Evolutionary conservation across 768 basidiomycete species (phyloP).

Genomic region (Brasilioporus rufonigricans): DNA sequence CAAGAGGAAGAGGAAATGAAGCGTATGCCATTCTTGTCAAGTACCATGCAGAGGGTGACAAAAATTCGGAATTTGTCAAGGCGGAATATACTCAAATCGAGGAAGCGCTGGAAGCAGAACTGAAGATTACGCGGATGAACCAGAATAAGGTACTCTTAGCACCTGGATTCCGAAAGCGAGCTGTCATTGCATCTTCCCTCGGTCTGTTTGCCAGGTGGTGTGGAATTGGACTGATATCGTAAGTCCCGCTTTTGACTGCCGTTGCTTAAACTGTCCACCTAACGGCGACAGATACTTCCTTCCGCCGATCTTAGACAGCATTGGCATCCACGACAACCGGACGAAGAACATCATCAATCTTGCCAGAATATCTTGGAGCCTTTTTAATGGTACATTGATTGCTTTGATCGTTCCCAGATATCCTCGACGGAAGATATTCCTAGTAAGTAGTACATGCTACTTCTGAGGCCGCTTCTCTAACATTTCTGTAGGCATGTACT

Average conservation of each 20-base stretch:
- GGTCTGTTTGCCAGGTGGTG: constrained; percentile 15
- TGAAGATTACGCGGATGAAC: background rate
- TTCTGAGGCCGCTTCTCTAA: background rate
- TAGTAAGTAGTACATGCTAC: background rate
- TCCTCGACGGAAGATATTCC: background rate
- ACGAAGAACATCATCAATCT: constrained; percentile 14
- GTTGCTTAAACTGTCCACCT: background rate
- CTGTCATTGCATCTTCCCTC: constrained; percentile 10
- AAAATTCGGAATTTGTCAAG: background rate
- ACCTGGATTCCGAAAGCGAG: constrained; percentile 16
- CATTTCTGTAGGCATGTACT: background rate
- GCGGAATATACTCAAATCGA: constrained; percentile 56
- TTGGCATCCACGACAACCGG: constrained; percentile 9
- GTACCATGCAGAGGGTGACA: constrained; percentile 61
- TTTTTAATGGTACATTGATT: background rate
- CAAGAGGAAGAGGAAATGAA: constrained; percentile 50
- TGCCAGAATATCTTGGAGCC: background rate
- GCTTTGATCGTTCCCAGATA: constrained; percentile 6
- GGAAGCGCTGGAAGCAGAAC: constrained; percentile 42
- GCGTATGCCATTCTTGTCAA: constrained; percentile 48
- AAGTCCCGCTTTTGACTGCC: background rate
- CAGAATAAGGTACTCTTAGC: constrained; percentile 2
- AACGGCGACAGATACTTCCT: background rate
- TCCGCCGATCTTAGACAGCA: constrained; percentile 1
- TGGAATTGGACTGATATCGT: constrained; percentile 3